Evolutionary conservation across 345 rosid species (phyloP).

Genomic region (Dipteronia sinensis): DNA sequence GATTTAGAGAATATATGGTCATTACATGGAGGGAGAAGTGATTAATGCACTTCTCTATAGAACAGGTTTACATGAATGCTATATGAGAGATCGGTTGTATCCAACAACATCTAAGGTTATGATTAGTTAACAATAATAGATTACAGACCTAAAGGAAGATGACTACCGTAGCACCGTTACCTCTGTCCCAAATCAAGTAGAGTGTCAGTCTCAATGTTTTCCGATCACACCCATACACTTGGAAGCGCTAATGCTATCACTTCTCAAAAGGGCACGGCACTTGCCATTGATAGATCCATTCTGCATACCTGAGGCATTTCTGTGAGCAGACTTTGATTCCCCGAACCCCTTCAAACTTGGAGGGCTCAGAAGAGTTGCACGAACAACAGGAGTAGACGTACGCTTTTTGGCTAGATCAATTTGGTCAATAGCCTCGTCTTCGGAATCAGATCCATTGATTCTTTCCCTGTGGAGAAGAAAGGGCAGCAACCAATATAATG

Average conservation of each 20-base stretch:
- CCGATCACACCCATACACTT: conserved; percentile 49
- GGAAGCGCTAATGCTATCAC: conserved; percentile 78
- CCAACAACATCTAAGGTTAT: neutral
- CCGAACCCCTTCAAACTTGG: conserved; percentile 33
- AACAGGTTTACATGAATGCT: neutral
- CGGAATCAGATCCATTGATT: conserved; percentile 46
- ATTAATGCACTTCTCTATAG: neutral
- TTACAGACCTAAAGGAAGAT: neutral
- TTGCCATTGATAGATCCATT: conserved; percentile 35
- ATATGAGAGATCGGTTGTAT: neutral
- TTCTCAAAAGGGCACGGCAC: conserved; percentile 53
- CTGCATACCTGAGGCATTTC: conserved; percentile 40
- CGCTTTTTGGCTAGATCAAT: conserved; percentile 35
- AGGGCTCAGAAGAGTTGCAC: conserved; percentile 49
- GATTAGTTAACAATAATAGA: conserved; percentile 1
- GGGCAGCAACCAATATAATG: neutral
- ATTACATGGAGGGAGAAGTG: neutral
- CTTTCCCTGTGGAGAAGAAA: conserved; percentile 60
- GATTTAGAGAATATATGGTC: neutral
- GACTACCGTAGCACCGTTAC: neutral
- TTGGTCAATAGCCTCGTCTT: conserved; percentile 51
- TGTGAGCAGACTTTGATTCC: conserved; percentile 37
- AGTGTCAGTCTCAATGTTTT: conserved; percentile 30
- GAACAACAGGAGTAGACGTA: conserved; percentile 36
- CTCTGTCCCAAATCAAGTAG: too few species aligned